phyloP scores from a whole-genome alignment of 2,329 filamentous ascomycete species.

The Nemania abortiva region DNA sequence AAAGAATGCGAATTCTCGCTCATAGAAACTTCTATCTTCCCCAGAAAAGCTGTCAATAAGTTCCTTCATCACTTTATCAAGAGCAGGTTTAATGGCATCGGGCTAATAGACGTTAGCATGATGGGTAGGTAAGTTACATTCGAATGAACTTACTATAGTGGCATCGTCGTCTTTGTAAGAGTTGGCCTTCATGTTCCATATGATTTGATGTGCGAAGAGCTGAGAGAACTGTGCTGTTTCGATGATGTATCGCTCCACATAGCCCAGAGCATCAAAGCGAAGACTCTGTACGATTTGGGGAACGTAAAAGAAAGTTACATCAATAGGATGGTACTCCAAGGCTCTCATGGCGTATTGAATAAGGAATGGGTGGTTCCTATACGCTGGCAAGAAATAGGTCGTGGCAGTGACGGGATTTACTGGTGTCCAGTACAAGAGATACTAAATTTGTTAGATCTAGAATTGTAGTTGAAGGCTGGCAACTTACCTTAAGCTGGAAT shows the following conservation, averaged over 20 bases:
- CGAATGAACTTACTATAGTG: conserved; percentile 72
- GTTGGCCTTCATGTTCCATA: conserved; percentile 99
- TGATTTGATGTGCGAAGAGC: conserved; percentile 97
- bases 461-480: not conserved
- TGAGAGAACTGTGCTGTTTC: conserved; percentile 99
- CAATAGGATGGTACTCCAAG: conserved; percentile 92
- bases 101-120: conserved; percentile 65
- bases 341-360: conserved; percentile 98
- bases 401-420: conserved; percentile 94
- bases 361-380: conserved; percentile 90
- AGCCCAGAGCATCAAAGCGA: conserved; percentile 91
- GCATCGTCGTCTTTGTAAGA: conserved; percentile 97
- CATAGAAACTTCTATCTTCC: conserved; percentile 86
- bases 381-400: conserved; percentile 92
- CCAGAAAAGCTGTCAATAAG: conserved; percentile 85
- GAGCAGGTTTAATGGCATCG: conserved; percentile 90
- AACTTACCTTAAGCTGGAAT: conserved; percentile 81
- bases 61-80: conserved; percentile 89
- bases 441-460: conserved; percentile 63
- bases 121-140: not conserved
- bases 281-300: conserved; percentile 97
- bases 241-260: conserved; percentile 95
- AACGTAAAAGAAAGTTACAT: conserved; percentile 98
- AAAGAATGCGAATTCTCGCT: conserved; percentile 97
- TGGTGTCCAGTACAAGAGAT: conserved; percentile 91